Evolutionary conservation across 495 filamentous ascomycete genomes (phyloP).

Genomic region (Neurospora sp.): DNA sequence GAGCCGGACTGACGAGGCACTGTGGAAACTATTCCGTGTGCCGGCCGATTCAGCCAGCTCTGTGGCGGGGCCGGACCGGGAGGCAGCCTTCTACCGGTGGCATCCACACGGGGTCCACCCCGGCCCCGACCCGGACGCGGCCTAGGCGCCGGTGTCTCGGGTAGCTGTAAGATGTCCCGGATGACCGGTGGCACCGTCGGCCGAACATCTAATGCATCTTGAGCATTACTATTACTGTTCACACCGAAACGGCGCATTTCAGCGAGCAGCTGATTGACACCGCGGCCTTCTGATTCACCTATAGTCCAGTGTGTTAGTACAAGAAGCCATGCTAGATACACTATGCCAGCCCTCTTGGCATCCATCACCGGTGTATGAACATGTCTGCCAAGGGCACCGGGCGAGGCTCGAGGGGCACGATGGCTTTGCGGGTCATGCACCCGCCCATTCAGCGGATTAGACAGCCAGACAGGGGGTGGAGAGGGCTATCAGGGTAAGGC

Average conservation of each 20-base stretch:
- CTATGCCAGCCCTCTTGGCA: background rate
- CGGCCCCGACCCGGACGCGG: constrained; percentile 41
- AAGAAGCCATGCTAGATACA: background rate
- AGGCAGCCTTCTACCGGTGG: constrained; percentile 36
- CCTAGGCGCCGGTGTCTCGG: constrained; percentile 56
- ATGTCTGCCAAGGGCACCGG: background rate
- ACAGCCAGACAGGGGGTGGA: background rate
- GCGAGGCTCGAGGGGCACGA: background rate
- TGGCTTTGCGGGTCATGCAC: background rate
- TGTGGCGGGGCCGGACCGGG: constrained; percentile 61
- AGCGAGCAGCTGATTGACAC: constrained; percentile 43
- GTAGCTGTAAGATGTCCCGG: constrained; percentile 54
- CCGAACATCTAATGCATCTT: constrained; percentile 10
- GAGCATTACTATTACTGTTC: constrained; percentile 7
- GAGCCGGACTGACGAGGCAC: background rate
- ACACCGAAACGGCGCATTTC: constrained; percentile 32
- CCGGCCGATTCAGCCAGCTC: constrained; percentile 49
- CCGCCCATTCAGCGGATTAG: background rate
- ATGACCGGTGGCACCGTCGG: constrained; percentile 41
- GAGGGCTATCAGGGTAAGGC: background rate
- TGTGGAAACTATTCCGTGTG: background rate
- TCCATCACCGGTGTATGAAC: background rate
- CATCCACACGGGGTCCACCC: constrained; percentile 22
- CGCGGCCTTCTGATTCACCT: constrained; percentile 14
- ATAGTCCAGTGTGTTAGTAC: constrained; percentile 1